Percentiles rank a stretch among this genome's conserved stretches.
phyloP scores from a whole-genome alignment of 164 flowering plant species.

The Protea cynaroides region DNA sequence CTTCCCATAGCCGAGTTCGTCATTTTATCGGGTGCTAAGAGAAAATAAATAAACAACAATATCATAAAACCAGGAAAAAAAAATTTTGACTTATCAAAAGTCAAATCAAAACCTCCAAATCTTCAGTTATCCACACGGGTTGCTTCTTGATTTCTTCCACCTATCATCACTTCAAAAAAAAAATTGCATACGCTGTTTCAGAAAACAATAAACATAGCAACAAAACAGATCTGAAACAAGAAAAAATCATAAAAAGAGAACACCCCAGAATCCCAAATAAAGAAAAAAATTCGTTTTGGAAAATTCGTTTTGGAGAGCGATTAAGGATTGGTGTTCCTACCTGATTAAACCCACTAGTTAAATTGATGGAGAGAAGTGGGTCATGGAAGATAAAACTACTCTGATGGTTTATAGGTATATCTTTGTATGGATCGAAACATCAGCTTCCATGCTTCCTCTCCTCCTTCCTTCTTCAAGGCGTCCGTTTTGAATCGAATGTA shows the following conservation, averaged over 20 bases:
- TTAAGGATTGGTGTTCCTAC: neutral
- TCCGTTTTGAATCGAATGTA: too few relatives aligned
- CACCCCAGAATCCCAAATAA: too few relatives aligned
- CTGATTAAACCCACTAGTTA: neutral
- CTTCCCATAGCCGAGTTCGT: neutral
- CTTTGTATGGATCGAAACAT: slow-evolving; percentile 21
- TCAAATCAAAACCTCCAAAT: too few relatives aligned
- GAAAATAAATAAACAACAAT: neutral
- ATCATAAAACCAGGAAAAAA: neutral
- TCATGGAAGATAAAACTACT: neutral
- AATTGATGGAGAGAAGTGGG: neutral
- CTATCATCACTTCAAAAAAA: neutral
- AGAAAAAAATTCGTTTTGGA: too few relatives aligned
- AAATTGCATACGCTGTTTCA: neutral
- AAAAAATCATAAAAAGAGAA: neutral
- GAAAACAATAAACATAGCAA: neutral
- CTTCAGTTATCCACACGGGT: too few relatives aligned
- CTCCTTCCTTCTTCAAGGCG: neutral
- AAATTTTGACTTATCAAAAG: neutral
- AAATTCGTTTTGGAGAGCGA: too few relatives aligned
- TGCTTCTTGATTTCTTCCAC: neutral
- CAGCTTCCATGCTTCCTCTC: slow-evolving; percentile 36
- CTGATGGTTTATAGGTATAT: neutral
- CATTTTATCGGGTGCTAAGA: slow-evolving; percentile 3
- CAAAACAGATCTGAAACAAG: neutral